Evolutionary conservation across 345 rosid genomes (phyloP), one percentile per base, ranked within the genome.

Genomic region (Syzygium aromaticum): DNA sequence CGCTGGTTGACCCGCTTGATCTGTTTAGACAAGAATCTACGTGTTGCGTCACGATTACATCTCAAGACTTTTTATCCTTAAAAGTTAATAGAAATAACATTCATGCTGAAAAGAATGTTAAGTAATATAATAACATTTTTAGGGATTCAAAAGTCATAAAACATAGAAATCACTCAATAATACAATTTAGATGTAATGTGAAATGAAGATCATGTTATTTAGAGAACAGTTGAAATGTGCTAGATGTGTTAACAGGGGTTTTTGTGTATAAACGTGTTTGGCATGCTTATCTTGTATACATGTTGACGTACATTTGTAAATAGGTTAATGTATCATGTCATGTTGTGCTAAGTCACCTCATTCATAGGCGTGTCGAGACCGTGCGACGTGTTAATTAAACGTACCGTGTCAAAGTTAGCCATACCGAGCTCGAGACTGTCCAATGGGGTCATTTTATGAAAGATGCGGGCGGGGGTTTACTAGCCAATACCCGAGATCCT

Each of bases 1-100:
- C 11, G 0, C 0, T 0, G 4, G 0, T n/a, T n/a, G 73, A n/a
- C 12, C 0, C 2, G 3, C 77, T 64, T 30, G 16, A 30, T 64
- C 5, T 5, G 22, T 64, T 64, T 15, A 30, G 6, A 64, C 11
- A 64, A 64, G 6, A 64, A 64, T 28, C 21, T 30, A 64, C 1
- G 11, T 3, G 11, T 2, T 16, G 19, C 22, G 8, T 7, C 0
- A 16, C 6, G 22, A 16, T 53, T 53, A 53, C 56, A 53, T 54
- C 57, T 7, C 8, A 67, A 67, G 3, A 30, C 1, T 8, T 16
- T 38, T 33, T 33, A 8, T 33, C 46, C 46, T 64, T 7, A 19
- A 33, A 73, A 73, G 14, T 73, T 9, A 19, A 38, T 38, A 19
- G 25, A 38, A 73, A 73, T 40, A 19, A 33, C 49, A 73, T 73